Base-by-base conservation (phyloP, 2,329 filamentous ascomycete species). In the Penicillium rolfsii region DNA sequence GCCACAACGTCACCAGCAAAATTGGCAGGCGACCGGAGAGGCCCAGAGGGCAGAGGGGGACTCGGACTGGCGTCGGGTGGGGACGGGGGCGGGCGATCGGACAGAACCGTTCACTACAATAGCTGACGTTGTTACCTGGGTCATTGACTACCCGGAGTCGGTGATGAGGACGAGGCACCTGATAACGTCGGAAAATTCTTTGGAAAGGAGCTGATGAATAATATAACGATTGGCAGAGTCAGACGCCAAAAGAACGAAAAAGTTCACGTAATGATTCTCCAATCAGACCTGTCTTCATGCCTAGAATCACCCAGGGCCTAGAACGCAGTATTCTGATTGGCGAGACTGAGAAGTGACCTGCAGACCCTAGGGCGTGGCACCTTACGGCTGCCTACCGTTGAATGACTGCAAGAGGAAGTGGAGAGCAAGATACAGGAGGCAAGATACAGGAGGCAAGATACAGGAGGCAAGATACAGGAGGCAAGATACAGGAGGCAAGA, bases 1-100 rank as follows among this genome's bases (percentile, higher is more conserved):
- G 60, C 53, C 59, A 64, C 57, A 62, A 64, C 62, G 64, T 66
- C 64, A 66, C 62, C 26, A 36, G 55, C 49, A 62, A 62, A 61
- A 61, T 61, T 49, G 52, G 30, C 50, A 35, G 45, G 57, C 22
- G 57, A 38, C 40, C 55, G 52, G 52, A n/a, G 57, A n/a, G 24
- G 16, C 36, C 46, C 26, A 24, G 45, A 30, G 16, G n/a, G 24
- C 28, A 48, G 22, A 45, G 63, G 57, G 59, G 59, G 61, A 54
- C 53, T 46, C 6, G 5, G 60, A 24, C 36, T 40, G 38, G 38
- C 7, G 1, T 52, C 45, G 58, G 61, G 61, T 64, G 64, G 64
- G 61, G 61, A 65, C 62, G 53, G 56, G 38, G 58, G 62, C 19
- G 19, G 36, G 54, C 52, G 52, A 60, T 58, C 55, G 30, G 16